Evolutionary conservation across 345 rosid genomes (phyloP), one percentile per base, ranked within the genome.

Genomic region (Camelina hispida): DNA sequence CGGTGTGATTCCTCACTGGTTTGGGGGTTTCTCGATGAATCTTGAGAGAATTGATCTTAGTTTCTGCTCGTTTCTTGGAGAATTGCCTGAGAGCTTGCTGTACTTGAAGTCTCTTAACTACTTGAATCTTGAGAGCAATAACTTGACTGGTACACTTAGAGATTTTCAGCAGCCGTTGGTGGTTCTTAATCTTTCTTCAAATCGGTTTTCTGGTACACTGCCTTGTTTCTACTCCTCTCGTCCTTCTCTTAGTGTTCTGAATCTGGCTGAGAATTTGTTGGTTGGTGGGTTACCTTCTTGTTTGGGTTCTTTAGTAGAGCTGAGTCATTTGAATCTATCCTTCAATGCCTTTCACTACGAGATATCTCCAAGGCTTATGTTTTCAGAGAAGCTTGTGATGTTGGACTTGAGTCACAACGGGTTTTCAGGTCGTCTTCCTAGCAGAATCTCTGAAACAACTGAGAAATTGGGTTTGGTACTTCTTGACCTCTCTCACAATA

Each of bases 281-380:
- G 69, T 84, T 46, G 98, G 98, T 60, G 98, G 98, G 1, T 82
- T 94, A 47, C 97, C 98, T 77, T 88, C 97, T 6, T 93, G 98
- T 79, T 81, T 93, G 44, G 84, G 89, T 56, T 88, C 96, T 5
- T 79, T 91, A 9, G 18, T 78, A 58, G 80, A 78, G 23, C 67
- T 94, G 79, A 79, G 71, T 1, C 89, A 84, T 80, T 62, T 94
- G 34, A 94, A 94, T 81, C 80, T 94, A 15, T 91, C 97, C 0
- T 83, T 59, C 51, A 94, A 94, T 73, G 87, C 57, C 69, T 78
- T 94, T 64, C 81, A 65, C 64, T 85, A 87, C 78, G 89, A 80
- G 69, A 76, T 93, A 69, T 86, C 98, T 51, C 97, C 96, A 0
- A 81, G 93, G 47, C 91, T 91, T 13, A 80, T 83, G 63, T 91